A percentile compares a stretch with the other conserved stretches of the same genome.
phyloP scores from a whole-genome alignment of 2,329 filamentous ascomycete genomes.

The Hortaea sp. region DNA sequence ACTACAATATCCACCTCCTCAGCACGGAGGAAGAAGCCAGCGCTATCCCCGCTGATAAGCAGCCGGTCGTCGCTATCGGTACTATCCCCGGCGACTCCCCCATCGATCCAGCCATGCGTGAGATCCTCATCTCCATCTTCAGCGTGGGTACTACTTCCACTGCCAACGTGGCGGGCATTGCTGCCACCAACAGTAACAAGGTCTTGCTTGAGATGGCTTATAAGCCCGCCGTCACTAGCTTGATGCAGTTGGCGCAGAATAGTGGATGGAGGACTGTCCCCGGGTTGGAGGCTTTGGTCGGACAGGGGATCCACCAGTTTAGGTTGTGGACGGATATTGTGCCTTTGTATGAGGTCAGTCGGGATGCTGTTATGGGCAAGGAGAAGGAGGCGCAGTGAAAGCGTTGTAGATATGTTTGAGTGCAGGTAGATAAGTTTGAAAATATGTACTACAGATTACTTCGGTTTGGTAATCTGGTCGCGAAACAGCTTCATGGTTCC shows the following conservation, averaged over 20 bases:
- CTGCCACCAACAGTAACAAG: conserved; percentile 33
- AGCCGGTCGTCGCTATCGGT: conserved; percentile 67
- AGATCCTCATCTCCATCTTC: conserved; percentile 51
- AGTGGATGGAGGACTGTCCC: conserved; percentile 75
- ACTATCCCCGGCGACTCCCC: conserved; percentile 85
- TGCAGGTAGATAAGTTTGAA: too few relatives aligned
- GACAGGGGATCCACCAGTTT: conserved; percentile 69
- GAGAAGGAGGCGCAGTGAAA: too few relatives aligned
- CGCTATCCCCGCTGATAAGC: conserved; percentile 33
- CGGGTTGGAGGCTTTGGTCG: conserved; percentile 78
- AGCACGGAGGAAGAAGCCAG: conserved; percentile 39
- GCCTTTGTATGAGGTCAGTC: conserved; percentile 61
- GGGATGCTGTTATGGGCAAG: conserved; percentile 35
- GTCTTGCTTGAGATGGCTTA: conserved; percentile 94
- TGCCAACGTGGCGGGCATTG: conserved; percentile 27
- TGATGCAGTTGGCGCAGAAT: conserved; percentile 74
- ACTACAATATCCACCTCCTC: conserved; percentile 62
- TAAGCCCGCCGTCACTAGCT: conserved; percentile 69
- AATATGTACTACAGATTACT: too few relatives aligned
- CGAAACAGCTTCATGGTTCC: too few relatives aligned
- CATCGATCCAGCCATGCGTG: conserved; percentile 61
- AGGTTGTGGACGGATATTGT: conserved; percentile 75
- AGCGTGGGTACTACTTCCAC: conserved; percentile 32
- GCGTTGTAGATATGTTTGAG: too few relatives aligned
- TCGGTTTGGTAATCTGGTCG: too few relatives aligned